Evolutionary conservation across 1,284 basidiomycete genomes (phyloP), one percentile per base, ranked within the genome.

Genomic region (Ceratobasidium sp.): DNA sequence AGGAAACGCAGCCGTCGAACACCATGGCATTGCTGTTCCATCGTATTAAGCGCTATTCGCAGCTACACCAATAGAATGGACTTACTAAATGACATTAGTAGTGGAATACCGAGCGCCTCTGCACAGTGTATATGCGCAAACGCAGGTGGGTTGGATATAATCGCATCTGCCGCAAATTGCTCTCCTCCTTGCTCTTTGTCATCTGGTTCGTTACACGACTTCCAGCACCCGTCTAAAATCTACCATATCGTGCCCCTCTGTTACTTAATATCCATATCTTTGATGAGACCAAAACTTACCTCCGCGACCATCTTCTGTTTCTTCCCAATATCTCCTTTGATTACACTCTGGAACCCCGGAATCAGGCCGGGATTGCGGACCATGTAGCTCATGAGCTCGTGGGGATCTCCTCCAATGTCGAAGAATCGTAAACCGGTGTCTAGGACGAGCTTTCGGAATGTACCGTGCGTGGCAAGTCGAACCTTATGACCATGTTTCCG

Each of bases 21-120:
- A 84, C 89, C 90, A 92, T 22, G 90, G 90, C 90, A 91, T 91
- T 0, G 88, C 89, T 90, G 75, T n/a, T n/a, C n/a, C n/a, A n/a
- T n/a, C n/a, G n/a, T n/a, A n/a, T n/a, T n/a, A n/a, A 19, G 45
- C 45, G n/a, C 45, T 48, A n/a, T 41, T 11, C 51, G 8, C n/a
- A 41, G 11, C 45, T 50, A 15, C 11, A 59, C 66, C 27, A 60
- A 11, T 36, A 63, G 22, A 17, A n/a, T 62, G 62, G 67, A 82
- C 87, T 77, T 74, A 89, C 88, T 90, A 79, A 89, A 89, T 44
- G 85, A 87, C 78, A 90, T 80, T 36, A 87, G 82, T 11, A 90
- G 80, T 0, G 89, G 89, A 50, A 91, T 84, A 1, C 89, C 89
- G 3, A 90, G 80, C 4, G 88, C 88, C 78, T 91, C 89, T 0